A percentile compares a stretch with the other conserved stretches of the same genome.
phyloP scores from a whole-genome alignment of 1,284 basidiomycete species.

The Ustilago esculenta region DNA sequence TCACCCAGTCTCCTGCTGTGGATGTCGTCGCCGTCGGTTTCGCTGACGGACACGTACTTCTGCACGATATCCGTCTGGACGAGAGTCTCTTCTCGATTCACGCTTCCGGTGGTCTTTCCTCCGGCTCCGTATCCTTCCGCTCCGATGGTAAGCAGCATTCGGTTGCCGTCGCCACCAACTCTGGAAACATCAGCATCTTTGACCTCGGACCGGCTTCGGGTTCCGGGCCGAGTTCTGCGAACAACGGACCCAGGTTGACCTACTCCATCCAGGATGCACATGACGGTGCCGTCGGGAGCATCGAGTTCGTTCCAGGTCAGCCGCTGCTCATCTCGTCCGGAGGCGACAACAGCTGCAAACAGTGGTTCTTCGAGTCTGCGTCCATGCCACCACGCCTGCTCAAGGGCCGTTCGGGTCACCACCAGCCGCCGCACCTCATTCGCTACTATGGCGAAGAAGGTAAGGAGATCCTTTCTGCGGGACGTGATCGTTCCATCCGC shows the following conservation, averaged over 20 bases:
- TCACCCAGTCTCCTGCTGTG: conserved; percentile 92
- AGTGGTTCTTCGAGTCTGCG: conserved; percentile 94
- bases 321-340: conserved; percentile 56
- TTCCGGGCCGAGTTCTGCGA: conserved; percentile 12
- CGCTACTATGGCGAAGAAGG: conserved; percentile 96
- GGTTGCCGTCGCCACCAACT: conserved; percentile 59
- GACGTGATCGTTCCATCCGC: conserved; percentile 81
- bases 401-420: conserved; percentile 91
- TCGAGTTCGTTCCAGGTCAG: conserved; percentile 60
- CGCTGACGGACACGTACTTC: conserved; percentile 82
- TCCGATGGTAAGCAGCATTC: conserved; percentile 74
- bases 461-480: conserved; percentile 78
- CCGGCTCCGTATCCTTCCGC: conserved; percentile 82
- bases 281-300: conserved; percentile 53
- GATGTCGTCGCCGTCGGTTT: conserved; percentile 94
- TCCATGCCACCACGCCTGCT: conserved; percentile 76
- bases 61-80: conserved; percentile 89
- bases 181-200: conserved; percentile 63
- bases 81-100: conserved; percentile 80
- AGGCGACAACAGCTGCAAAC: conserved; percentile 69
- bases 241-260: conserved; percentile 49
- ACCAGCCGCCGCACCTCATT: conserved; percentile 87
- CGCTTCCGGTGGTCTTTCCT: conserved; percentile 71
- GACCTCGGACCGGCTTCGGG: conserved; percentile 54
- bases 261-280: conserved; percentile 65